Base-by-base conservation (phyloP, 2,329 filamentous ascomycete species). In the Ophiostoma australiae region DNA sequence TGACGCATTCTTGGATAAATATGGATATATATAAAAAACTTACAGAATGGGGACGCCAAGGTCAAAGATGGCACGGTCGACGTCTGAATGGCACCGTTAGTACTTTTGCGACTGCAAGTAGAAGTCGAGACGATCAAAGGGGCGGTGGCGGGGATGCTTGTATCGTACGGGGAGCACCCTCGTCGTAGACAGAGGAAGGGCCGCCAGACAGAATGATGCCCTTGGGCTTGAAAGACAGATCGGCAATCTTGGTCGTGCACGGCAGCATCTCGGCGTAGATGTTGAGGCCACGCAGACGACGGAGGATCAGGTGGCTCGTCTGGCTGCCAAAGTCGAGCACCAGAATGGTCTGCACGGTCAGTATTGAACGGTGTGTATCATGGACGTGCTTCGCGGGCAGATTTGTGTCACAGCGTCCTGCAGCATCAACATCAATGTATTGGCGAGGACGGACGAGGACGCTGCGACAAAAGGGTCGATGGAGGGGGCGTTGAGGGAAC, bases 201-300 rank as follows among this genome's bases (percentile, higher is more conserved):
- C 68, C 72, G 35, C 70, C 70, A 52, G 68, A 91, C 11, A 94
- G 82, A 71, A 97, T 91, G 74, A 98, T 89, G 75, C 94, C 94
- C 78, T 90, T 91, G 27, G 94, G 94, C 78, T 89, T 93, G 84
- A 87, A 97, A 67, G 84, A 78, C 44, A 97, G 85, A 71, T 95
- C 91, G 7, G 87, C 82, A 31, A 96, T 81, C 83, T 94, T 94
- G 76, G 91, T 89, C 66, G 90, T 96, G 81, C 93, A 97, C 31
- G 91, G 91, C 63, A 96, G 87, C 89, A 97, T 91, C 82, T 97
- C 93, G 73, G 89, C 89, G 83, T 91, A 97, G 79, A 79, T 76
- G 35, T 75, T 90, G 80, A 96, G 86, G 76, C 91, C 88, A 75
- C 93, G 87, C 37, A 96, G 85, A 44, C 92, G 87, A 70, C 92